Base-by-base conservation (phyloP, 352 stramenopile species). In the Phytophthora parvispora region DNA sequence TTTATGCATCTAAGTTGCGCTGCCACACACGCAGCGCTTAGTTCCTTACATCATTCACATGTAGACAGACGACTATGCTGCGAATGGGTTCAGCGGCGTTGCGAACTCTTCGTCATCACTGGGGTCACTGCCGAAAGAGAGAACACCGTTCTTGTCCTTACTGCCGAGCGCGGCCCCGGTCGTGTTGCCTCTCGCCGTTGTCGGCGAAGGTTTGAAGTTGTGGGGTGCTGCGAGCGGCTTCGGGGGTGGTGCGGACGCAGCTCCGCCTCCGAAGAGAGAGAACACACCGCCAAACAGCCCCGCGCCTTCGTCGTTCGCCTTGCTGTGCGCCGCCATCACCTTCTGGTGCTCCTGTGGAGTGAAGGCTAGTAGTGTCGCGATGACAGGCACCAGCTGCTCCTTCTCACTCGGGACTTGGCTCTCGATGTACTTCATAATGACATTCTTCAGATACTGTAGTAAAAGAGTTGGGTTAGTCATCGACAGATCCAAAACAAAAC, bases 391-490 rank as follows among this genome's bases (percentile, higher is more conserved):
- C 34, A 96, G 69, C n/a, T 81, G 82, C 42, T 92, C 82, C 63
- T 91, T 92, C 48, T 96, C 86, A 32, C 72, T 87, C 20, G 81
- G 64, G 22, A 92, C 90, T 74, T 89, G 81, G 52, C 82, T 93
- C 54, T 82, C 75, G 25, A 96, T 89, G 78, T 92, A 96, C 77
- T 96, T 96, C 63, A 96, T 86, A 40, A 96, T 74, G 9, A 96
- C 81, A 31, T 96, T 96, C 63, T 93, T 94, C 36, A 96, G 53
- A 59, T 96, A 96, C 88, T 95, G 54, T 32, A n/a, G n/a, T n/a
- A n/a, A n/a, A n/a, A n/a, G n/a, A n/a, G n/a, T n/a, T n/a, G n/a
- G n/a, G 13, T 75, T 9, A 75, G 61, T 47, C 18, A 48, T 6
- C 48, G 13, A 20, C 6, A 6, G 10, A 20, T n/a, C 38, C n/a